These are phyloP conservation scores for Glutinoglossum americanum DNA, from an alignment of 495 filamentous ascomycete genomes.

Conservation along the genomic window DNA sequence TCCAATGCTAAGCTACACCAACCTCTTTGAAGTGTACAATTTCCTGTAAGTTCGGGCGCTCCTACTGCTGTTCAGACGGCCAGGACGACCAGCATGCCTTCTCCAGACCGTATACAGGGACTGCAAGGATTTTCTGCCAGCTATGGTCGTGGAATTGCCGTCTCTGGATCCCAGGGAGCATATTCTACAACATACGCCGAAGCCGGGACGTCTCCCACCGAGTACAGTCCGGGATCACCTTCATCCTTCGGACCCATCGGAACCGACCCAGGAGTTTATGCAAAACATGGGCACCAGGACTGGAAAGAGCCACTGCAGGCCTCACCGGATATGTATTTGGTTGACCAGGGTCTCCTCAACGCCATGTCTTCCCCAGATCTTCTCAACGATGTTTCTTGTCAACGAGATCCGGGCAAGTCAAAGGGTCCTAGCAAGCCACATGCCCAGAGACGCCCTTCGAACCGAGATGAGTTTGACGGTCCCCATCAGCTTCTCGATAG, in stretches of 20 bases:
- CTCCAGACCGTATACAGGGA: neutral
- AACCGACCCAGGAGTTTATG: neutral
- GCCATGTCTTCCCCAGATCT: neutral
- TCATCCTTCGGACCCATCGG: neutral
- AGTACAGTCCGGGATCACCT: neutral
- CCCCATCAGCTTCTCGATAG: constrained; percentile 57
- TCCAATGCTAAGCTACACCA: neutral
- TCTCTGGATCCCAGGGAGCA: neutral
- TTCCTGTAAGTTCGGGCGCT: neutral
- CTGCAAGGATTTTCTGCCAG: neutral
- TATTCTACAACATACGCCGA: neutral
- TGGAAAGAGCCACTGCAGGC: neutral
- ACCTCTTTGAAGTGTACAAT: neutral
- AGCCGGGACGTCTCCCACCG: neutral
- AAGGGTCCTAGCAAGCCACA: neutral
- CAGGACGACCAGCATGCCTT: neutral
- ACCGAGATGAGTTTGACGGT: constrained; percentile 75
- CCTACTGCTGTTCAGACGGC: neutral
- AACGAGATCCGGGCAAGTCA: neutral
- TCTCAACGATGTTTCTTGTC: neutral
- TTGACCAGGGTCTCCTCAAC: neutral
- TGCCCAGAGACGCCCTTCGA: constrained; percentile 13
- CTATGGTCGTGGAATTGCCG: neutral
- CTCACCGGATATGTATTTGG: neutral
- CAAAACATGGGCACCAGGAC: neutral